Evolutionary conservation across 2,329 filamentous ascomycete genomes (phyloP), one percentile per base, ranked within the genome.

Genomic region (Grosmannia penicillata): DNA sequence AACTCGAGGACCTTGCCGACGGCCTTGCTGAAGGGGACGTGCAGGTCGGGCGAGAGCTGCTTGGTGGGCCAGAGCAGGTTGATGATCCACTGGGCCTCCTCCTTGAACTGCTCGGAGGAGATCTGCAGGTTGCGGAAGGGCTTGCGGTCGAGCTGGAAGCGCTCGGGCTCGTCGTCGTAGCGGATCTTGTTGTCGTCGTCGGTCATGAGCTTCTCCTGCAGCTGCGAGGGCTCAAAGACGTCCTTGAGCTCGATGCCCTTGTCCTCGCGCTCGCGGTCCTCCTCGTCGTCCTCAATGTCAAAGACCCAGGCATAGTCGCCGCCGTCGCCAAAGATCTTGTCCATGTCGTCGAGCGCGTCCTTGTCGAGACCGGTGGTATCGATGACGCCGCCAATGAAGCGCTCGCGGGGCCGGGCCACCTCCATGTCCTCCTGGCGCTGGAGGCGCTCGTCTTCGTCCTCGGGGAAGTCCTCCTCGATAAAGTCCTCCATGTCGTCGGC

Each of bases 301-400:
- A 98, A 64, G 8, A 89, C 91, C 78, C 93, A 98, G 49, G 87
- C 79, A 54, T 96, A 98, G 53, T 98, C 91, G 47, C 84, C 85
- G 40, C 91, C 89, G 53, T 93, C 85, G 44, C 91, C 91, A 50
- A 98, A 98, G 27, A 94, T 94, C 40, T 80, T 81, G 49, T 91
- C 81, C 81, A 96, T 93, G 53, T 96, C 91, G 55, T 96, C 89
- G 26, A 96, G 69, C 4, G 87, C 83, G 50, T 87, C 84, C 56
- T 94, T 87, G 53, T 94, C 87, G 18, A 98, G 71, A 2, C 87
- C 86, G 6, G 83, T 75, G 8, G 80, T 82, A 53, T 93, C 84
- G 21, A 87, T 72, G 10, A 81, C 73, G 23, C 75, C 71, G 22
- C 76, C 68, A 28, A 79, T 74, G 45, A 80, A 76, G 41, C 75